phyloP scores from a whole-genome alignment of 768 basidiomycete species.

The Pleurotus tuoliensis region DNA sequence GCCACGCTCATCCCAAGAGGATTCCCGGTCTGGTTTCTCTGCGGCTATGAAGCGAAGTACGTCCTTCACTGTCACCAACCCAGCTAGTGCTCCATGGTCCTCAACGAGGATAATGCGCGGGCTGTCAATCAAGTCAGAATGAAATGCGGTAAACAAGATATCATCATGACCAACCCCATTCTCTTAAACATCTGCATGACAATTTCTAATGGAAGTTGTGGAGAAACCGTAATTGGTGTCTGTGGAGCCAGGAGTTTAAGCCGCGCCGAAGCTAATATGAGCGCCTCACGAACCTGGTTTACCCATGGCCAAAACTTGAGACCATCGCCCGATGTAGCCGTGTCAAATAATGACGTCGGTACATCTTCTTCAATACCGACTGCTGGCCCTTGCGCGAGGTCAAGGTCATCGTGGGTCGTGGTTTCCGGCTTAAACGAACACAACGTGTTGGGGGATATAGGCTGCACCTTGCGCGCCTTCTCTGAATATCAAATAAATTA shows the following conservation, averaged over 20 bases:
- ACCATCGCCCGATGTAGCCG: slow-evolving; percentile 50
- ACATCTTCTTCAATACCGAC: slow-evolving; percentile 68
- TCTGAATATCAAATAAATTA: slow-evolving; percentile 3
- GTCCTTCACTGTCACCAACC: slow-evolving; percentile 94
- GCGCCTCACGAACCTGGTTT: slow-evolving; percentile 65
- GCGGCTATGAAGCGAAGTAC: slow-evolving; percentile 82
- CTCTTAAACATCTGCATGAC: slow-evolving; percentile 97
- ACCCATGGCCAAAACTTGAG: slow-evolving; percentile 88
- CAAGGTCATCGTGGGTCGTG: slow-evolving; percentile 41
- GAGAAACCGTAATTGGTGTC: slow-evolving; percentile 93
- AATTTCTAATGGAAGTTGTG: slow-evolving; percentile 90
- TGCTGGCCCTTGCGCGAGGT: slow-evolving; percentile 44
- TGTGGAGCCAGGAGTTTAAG: slow-evolving; percentile 25
- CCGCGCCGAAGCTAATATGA: not conserved
- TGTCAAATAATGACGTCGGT: slow-evolving; percentile 60
- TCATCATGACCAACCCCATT: slow-evolving; percentile 74
- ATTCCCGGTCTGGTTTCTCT: slow-evolving; percentile 46
- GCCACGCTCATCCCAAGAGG: slow-evolving; percentile 59
- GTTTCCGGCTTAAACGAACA: slow-evolving; percentile 7
- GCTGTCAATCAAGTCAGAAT: slow-evolving; percentile 34
- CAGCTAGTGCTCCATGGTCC: slow-evolving; percentile 75
- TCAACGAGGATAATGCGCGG: slow-evolving; percentile 96
- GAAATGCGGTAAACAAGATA: not conserved
- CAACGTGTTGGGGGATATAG: slow-evolving; percentile 7
- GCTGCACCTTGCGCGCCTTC: slow-evolving; percentile 9